Percentiles rank a stretch among this genome's conserved stretches.
phyloP scores from a whole-genome alignment of 2,329 filamentous ascomycete species.

The Fusarium sp. region DNA sequence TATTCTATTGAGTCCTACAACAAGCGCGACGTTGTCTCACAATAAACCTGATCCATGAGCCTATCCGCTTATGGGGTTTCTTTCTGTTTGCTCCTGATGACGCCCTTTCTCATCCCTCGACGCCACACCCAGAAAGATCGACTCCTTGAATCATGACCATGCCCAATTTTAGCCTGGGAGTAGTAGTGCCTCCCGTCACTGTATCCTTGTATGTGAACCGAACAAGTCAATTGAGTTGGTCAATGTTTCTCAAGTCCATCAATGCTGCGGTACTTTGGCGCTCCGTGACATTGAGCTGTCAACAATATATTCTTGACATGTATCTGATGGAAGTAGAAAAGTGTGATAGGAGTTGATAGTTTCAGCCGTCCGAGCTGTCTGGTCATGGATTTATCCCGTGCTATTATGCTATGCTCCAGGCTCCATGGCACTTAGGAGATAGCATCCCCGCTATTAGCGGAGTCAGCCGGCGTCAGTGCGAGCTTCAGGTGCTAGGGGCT shows the following conservation, averaged over 20 bases:
- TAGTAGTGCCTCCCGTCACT: constrained; percentile 27
- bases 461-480: constrained; percentile 42
- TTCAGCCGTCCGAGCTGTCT: constrained; percentile 32
- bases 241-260: constrained; percentile 6
- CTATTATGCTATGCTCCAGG: background rate
- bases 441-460: constrained; percentile 42
- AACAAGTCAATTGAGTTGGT: constrained; percentile 8
- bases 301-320: background rate
- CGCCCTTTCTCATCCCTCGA: constrained; percentile 33
- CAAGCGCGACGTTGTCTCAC: constrained; percentile 8
- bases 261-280: background rate
- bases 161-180: constrained; percentile 28
- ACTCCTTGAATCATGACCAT: constrained; percentile 43
- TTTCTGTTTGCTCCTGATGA: constrained; percentile 29
- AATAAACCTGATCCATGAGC: constrained; percentile 10
- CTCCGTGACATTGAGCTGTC: background rate
- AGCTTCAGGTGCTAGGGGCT: constrained; percentile 39
- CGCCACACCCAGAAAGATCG: constrained; percentile 36
- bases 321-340: background rate
- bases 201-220: constrained; percentile 33
- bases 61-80: constrained; percentile 17
- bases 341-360: constrained; percentile 13
- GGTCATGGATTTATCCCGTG: constrained; percentile 24
- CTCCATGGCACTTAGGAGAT: constrained; percentile 31
- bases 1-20: constrained; percentile 6